Conservation (phyloP, 345 rosid species). For the Murraya paniculata region DNA sequence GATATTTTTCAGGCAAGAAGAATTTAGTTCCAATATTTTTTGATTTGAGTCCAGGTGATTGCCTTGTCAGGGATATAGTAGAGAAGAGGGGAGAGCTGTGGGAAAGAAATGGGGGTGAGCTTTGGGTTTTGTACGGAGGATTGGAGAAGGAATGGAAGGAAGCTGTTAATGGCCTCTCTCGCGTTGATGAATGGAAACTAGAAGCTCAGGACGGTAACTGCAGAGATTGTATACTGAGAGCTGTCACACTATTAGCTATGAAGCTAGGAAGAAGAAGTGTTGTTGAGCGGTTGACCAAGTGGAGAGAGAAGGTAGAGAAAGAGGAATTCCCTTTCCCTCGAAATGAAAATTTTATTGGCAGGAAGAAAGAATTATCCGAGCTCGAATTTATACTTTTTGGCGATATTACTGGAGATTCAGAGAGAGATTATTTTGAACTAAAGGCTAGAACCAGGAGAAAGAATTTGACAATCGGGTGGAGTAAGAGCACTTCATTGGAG, state of each 20-base stretch:
- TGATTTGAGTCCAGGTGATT: constrained; percentile 72
- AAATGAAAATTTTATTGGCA: constrained; percentile 75
- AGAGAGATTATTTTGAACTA: constrained; percentile 78
- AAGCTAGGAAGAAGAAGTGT: constrained; percentile 90
- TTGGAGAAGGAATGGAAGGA: constrained; percentile 94
- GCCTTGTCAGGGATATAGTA: constrained; percentile 91
- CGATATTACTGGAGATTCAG: constrained; percentile 70
- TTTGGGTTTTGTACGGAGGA: constrained; percentile 82
- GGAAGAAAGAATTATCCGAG: constrained; percentile 90
- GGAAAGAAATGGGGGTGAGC: constrained; percentile 90
- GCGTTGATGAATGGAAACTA: constrained; percentile 85
- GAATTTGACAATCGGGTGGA: constrained; percentile 70
- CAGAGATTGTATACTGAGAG: constrained; percentile 82
- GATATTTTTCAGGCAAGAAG: constrained; percentile 77
- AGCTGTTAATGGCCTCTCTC: constrained; percentile 64
- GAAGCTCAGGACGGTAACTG: constrained; percentile 89
- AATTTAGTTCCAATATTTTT: constrained; percentile 87
- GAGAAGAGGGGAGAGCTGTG: constrained; percentile 93
- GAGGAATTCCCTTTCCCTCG: constrained; percentile 88
- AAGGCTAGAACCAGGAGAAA: constrained; percentile 78
- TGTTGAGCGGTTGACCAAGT: constrained; percentile 69
- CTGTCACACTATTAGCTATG: constrained; percentile 70
- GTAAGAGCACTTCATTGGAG: constrained; percentile 43
- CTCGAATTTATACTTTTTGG: constrained; percentile 87
- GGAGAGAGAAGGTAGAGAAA: constrained; percentile 79